phyloP scores from a whole-genome alignment of 768 basidiomycete genomes.

The Peribolospora kevripleyi region DNA sequence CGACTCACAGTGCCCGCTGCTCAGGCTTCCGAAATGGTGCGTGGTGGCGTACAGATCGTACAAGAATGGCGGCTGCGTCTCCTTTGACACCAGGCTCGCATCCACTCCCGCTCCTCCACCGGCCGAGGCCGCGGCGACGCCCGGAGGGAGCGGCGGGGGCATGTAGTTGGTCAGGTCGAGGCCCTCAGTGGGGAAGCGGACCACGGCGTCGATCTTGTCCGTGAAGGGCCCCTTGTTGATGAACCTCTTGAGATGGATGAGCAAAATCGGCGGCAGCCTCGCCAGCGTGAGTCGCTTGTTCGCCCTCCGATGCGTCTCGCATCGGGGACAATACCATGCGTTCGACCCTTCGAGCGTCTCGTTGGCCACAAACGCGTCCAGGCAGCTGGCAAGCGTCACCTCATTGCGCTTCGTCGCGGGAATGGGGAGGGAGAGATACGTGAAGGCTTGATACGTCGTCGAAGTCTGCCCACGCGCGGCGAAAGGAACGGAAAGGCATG shows the following conservation, averaged over 20 bases:
- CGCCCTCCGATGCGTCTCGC: conserved; percentile 67
- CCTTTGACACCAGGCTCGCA: too few species aligned
- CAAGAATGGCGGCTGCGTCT: conserved; percentile 25
- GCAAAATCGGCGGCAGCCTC: conserved; percentile 70
- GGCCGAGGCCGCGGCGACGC: conserved; percentile 11
- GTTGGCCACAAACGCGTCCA: conserved; percentile 70
- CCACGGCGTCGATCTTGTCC: conserved; percentile 84
- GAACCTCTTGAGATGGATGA: conserved; percentile 83
- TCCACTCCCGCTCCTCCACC: not conserved
- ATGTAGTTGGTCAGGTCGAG: conserved; percentile 55
- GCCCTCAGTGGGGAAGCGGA: conserved; percentile 53
- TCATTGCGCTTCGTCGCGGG: conserved; percentile 31
- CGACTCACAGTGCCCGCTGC: conserved; percentile 78
- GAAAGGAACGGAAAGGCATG: not conserved
- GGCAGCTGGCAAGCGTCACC: conserved; percentile 49
- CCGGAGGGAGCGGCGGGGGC: conserved; percentile 51
- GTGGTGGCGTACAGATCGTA: conserved; percentile 92
- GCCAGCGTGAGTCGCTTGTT: conserved; percentile 70
- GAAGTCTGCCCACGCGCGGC: not conserved
- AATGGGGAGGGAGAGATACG: conserved; percentile 76
- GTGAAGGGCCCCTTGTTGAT: conserved; percentile 74
- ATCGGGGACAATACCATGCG: conserved; percentile 92
- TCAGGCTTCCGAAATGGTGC: conserved; percentile 83
- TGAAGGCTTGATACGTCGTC: conserved; percentile 31
- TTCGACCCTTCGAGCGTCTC: conserved; percentile 81